Evolutionary conservation across 73 alveolate genomes (phyloP), one percentile per base, ranked within the genome.

Genomic region (Paramecium biaurelia): DNA sequence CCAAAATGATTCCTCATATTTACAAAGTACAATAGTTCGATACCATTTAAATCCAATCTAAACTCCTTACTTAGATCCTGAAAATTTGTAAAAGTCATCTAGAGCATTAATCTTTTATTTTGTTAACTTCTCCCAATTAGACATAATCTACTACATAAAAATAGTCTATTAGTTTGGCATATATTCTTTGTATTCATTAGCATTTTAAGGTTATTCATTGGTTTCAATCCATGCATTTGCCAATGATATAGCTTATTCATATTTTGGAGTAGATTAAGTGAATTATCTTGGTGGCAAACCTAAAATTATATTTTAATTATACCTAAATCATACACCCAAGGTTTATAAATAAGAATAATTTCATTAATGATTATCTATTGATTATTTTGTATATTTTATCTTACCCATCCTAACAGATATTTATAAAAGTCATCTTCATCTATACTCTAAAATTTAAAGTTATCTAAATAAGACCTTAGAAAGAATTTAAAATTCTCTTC

Each of bases 321-420:
- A 53, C 68, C 99, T 14, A 93, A 95, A 1, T 93, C 95, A 53
- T 85, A 59, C 7, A 96, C 84, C 99, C 99, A 96, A 12, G 85
- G 67, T 45, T 92, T 67, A n/a, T 67, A 67, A 1, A 67, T 93
- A 95, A 96, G 92, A 88, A 94, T 95, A 49, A 96, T 94, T 38
- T 92, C 28, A 23, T 74, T 9, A 42, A 93, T 23, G 49, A 93
- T 70, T 6, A 47, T 21, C 4, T 70, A 20, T 2, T 92, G 94
- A 85, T 85, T 72, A 18, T 47, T 34, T 41, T 43, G 28, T 21
- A 67, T 34, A 24, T 34, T 67, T 34, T 24, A 30, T 32, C 85
- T 34, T 26, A 67, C 85, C 85, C 85, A 67, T 28, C 26, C 4
- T 24, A 67, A 24, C 4, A 56, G 49, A 63, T 58, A 86, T 21